These are phyloP conservation scores for Nemania diffusa DNA, from an alignment of 2,329 filamentous ascomycete genomes.

Conservation along the genomic window DNA sequence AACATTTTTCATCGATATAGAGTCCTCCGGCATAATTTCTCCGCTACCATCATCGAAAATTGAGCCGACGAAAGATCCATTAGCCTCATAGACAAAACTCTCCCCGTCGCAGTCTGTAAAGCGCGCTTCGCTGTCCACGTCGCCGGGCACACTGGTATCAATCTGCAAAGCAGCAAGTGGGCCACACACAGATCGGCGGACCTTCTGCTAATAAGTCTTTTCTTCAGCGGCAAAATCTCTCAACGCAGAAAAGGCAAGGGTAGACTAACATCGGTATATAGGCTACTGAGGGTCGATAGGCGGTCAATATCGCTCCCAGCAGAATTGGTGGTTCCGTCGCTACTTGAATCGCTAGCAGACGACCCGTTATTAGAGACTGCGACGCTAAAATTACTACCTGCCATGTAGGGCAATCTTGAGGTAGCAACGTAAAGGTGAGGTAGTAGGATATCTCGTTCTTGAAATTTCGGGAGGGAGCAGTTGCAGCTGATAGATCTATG, in stretches of 20 bases:
- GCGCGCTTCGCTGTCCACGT: constrained; percentile 7
- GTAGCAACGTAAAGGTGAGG: background rate
- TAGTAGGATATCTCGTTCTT: background rate
- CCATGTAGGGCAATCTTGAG: background rate
- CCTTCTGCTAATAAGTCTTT: background rate
- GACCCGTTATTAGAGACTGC: background rate
- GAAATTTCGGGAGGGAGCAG: background rate
- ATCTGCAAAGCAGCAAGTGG: constrained; percentile 13
- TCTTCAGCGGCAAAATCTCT: background rate
- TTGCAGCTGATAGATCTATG: background rate
- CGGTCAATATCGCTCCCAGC: background rate
- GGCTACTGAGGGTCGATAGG: background rate
- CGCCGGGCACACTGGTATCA: background rate
- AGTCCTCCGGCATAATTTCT: constrained; percentile 21
- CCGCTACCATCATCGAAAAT: constrained; percentile 1
- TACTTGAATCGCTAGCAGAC: constrained; percentile 2
- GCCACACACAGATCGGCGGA: constrained; percentile 2
- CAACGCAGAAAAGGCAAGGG: background rate
- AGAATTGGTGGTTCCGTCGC: background rate
- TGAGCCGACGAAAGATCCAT: background rate
- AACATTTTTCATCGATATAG: constrained; percentile 15
- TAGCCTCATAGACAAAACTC: constrained; percentile 12
- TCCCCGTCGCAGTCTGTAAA: constrained; percentile 14
- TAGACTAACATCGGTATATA: constrained; percentile 3
- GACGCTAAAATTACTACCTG: background rate